Conservation (phyloP, 352 stramenopile genomes). For the Phytopythium aichiense region DNA sequence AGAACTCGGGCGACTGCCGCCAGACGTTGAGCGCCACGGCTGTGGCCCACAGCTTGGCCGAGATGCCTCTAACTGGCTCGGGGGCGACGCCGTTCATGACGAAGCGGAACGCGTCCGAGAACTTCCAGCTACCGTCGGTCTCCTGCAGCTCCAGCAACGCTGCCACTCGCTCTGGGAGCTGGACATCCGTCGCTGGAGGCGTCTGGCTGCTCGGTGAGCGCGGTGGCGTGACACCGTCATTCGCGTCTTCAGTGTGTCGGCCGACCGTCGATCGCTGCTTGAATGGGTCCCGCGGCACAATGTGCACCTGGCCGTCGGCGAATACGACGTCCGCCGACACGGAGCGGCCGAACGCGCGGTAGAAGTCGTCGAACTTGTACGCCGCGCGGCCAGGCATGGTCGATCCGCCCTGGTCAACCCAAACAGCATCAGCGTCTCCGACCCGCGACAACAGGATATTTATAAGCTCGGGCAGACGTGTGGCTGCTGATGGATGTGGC, state of each 20-base stretch:
- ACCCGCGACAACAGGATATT: background rate
- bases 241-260: background rate
- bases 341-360: slow-evolving; percentile 57
- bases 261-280: slow-evolving; percentile 3
- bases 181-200: background rate
- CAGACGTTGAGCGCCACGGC: slow-evolving; percentile 49
- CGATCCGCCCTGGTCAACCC: background rate
- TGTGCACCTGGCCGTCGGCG: slow-evolving; percentile 31
- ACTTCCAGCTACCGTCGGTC: slow-evolving; percentile 63
- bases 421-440: background rate
- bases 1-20: slow-evolving; percentile 57
- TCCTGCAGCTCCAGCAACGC: slow-evolving; percentile 45
- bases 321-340: slow-evolving; percentile 39
- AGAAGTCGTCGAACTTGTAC: slow-evolving; percentile 65
- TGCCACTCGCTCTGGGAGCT: slow-evolving; percentile 34
- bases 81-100: slow-evolving; percentile 42
- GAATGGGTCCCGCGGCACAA: slow-evolving; percentile 20
- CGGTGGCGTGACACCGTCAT: background rate
- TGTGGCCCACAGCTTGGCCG: slow-evolving; percentile 54
- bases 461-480: background rate
- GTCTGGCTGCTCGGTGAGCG: background rate
- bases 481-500: background rate
- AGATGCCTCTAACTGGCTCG: slow-evolving; percentile 39
- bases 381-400: background rate
- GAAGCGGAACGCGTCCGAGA: slow-evolving; percentile 48